These are phyloP conservation scores for Populus simonii DNA, from an alignment of 345 rosid genomes.

Conservation along the genomic window DNA sequence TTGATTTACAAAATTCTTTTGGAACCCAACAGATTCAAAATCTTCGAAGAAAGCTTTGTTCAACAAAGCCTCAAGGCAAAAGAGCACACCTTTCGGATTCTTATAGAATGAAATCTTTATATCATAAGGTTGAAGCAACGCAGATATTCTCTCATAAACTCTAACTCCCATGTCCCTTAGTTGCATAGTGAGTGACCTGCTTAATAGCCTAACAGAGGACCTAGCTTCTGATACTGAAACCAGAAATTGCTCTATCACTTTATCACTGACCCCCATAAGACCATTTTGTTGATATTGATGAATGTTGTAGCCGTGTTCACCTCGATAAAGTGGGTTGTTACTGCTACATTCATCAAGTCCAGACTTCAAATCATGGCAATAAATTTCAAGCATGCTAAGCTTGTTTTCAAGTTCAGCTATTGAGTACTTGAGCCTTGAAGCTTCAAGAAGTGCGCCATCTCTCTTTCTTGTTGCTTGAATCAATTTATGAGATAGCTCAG, in stretches of 20 bases:
- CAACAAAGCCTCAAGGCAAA: conserved; percentile 68
- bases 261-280: conserved; percentile 35
- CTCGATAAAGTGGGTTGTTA: conserved; percentile 31
- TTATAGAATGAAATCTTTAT: conserved; percentile 55
- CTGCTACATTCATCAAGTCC: conserved; percentile 64
- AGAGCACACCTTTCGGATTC: conserved; percentile 52
- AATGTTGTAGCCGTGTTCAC: conserved; percentile 8
- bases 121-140: conserved; percentile 72
- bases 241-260: conserved; percentile 59
- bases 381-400: conserved; percentile 78
- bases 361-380: conserved; percentile 70
- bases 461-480: conserved; percentile 72
- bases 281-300: conserved; percentile 25
- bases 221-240: conserved; percentile 68
- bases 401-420: conserved; percentile 96
- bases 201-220: conserved; percentile 51
- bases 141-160: conserved; percentile 54
- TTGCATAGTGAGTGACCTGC: conserved; percentile 64
- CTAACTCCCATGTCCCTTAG: conserved; percentile 58
- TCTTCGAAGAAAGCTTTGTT: conserved; percentile 81
- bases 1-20: conserved; percentile 46
- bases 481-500: conserved; percentile 82
- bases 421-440: conserved; percentile 68
- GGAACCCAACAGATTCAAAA: conserved; percentile 75
- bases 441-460: conserved; percentile 78